Conservation (phyloP, 495 filamentous ascomycete species). For the Xylaria cubensis region DNA sequence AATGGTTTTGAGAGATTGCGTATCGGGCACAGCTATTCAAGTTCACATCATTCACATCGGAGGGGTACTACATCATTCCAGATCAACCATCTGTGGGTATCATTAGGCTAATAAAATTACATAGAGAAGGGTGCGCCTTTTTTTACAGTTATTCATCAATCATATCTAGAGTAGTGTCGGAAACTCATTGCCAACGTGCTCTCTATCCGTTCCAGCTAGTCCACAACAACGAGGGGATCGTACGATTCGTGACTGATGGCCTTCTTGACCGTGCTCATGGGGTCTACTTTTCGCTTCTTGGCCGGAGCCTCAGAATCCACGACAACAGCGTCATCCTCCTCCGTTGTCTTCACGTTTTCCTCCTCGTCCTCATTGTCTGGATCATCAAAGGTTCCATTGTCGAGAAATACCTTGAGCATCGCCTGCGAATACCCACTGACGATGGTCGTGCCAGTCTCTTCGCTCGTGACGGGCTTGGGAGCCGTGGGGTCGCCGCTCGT, state of each 20-base stretch:
- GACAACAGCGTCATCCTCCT: conserved; percentile 38
- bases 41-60: not conserved
- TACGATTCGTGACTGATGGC: conserved; percentile 51
- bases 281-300: conserved; percentile 43
- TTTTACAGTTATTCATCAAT: not conserved
- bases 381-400: conserved; percentile 47
- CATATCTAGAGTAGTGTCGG: not conserved
- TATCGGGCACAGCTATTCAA: not conserved
- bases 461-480: conserved; percentile 50
- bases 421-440: conserved; percentile 56
- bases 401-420: conserved; percentile 57
- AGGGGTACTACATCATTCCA: not conserved
- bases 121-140: not conserved
- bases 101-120: not conserved
- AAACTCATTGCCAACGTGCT: not conserved
- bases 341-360: conserved; percentile 36
- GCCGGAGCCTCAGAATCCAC: conserved; percentile 26
- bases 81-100: not conserved
- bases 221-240: conserved; percentile 52
- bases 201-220: conserved; percentile 31
- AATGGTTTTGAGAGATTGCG: not conserved
- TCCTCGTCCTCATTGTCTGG: conserved; percentile 33
- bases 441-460: conserved; percentile 44
- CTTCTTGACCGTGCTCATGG: conserved; percentile 48
- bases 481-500: conserved; percentile 19